Conservation (phyloP, 2,329 filamentous ascomycete species). For the Cladophialophora exuberans region DNA sequence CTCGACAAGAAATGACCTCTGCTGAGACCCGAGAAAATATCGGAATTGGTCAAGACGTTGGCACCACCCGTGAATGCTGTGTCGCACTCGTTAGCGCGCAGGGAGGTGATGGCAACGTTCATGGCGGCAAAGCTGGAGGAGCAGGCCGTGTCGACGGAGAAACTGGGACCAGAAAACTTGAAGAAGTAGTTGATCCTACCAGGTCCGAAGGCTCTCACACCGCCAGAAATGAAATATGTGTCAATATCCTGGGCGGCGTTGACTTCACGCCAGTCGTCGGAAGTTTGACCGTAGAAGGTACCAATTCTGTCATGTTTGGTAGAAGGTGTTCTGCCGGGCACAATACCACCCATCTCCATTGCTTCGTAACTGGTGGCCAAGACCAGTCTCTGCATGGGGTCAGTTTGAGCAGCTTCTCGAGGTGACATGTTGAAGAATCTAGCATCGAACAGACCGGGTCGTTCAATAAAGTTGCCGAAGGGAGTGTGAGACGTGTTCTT, state of each 20-base stretch:
- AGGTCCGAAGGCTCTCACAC: slow-evolving; percentile 63
- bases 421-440: slow-evolving; percentile 88
- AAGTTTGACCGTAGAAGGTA: slow-evolving; percentile 75
- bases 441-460: slow-evolving; percentile 78
- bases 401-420: slow-evolving; percentile 76
- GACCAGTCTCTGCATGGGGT: slow-evolving; percentile 78
- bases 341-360: slow-evolving; percentile 78
- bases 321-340: slow-evolving; percentile 71
- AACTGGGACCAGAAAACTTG: slow-evolving; percentile 73
- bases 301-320: slow-evolving; percentile 68
- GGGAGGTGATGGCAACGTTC: slow-evolving; percentile 70
- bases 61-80: slow-evolving; percentile 79
- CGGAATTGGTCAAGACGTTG: slow-evolving; percentile 78
- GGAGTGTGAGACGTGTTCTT: slow-evolving; percentile 78
- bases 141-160: slow-evolving; percentile 76
- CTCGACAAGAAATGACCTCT: slow-evolving; percentile 78
- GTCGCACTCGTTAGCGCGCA: slow-evolving; percentile 77
- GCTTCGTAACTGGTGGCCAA: slow-evolving; percentile 79
- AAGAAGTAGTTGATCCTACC: slow-evolving; percentile 76
- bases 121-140: slow-evolving; percentile 74
- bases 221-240: slow-evolving; percentile 68
- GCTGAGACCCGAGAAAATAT: slow-evolving; percentile 75
- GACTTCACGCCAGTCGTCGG: slow-evolving; percentile 76
- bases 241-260: slow-evolving; percentile 74
- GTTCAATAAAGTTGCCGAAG: slow-evolving; percentile 75